Base-by-base conservation (phyloP, 1,284 basidiomycete species). In the Malassezia yamatoensis region DNA sequence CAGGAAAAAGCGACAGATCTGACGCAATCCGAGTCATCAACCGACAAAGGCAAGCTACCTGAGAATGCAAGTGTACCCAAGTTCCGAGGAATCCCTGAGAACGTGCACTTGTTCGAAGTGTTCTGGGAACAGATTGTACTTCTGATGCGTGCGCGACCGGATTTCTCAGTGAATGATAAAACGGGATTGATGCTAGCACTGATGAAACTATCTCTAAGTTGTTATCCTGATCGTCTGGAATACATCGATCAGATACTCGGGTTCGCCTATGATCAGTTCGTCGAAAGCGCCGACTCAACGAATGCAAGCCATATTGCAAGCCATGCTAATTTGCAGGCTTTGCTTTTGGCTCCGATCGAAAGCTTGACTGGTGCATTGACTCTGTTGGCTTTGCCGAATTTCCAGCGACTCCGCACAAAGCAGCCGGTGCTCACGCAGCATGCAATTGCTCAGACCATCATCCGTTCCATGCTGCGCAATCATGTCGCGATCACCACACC, bases 121-220 rank as follows among this genome's bases (percentile, higher is more conserved):
- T 74, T 74, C 34, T 74, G 72, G 72, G 68, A 67, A 55, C 72
- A 74, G 54, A 67, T 74, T 24, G 67, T 72, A 12, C 60, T 67
- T 53, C 67, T 74, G 18, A 71, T 74, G 58, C 64, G 62, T 8
- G 72, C 72, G 16, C 60, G 72, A n/a, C 68, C 72, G 4, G 72
- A 74, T 35, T 61, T 74, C n/a, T 70, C 70, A 2, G 61, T 68
- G 35, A 62, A 69, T 45, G 72, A 74, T 49, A 68, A 65, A 34
- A 68, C 72, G 12, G 70, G 68, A 5, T 53, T 74, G 47, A 59
- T 74, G 16, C 67, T 72, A 36, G 66, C 70, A 33, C 63, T 74
- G 29, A 62, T 65, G 39, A 69, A 72, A 41, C 61, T 74, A 12
- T 71, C 67, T 37, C 61, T 74, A 29, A 68, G 63, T 56, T 74